A percentile compares a stretch with the other conserved stretches of the same genome.
These are phyloP conservation scores for Ogataea pignaliae DNA, from an alignment of 805 yeast species.

Conservation along the genomic window DNA sequence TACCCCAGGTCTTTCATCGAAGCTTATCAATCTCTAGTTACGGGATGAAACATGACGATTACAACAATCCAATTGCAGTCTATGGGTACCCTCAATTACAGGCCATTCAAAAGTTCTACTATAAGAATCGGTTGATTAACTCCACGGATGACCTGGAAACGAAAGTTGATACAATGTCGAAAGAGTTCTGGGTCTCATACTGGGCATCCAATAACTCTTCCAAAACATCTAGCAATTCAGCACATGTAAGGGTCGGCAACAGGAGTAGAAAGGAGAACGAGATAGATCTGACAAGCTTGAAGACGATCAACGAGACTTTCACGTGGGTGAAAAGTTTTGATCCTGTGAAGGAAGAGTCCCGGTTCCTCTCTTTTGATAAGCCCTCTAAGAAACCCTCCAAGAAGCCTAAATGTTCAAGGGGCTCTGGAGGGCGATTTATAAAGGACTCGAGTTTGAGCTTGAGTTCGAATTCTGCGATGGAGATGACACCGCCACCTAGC, in stretches of 20 bases:
- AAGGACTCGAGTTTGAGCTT: background rate
- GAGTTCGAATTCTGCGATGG: too few species aligned
- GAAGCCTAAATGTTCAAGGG: background rate
- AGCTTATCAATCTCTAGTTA: slow-evolving; percentile 42
- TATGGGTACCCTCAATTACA: slow-evolving; percentile 60
- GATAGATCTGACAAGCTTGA: slow-evolving; percentile 29
- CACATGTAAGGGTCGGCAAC: slow-evolving; percentile 6
- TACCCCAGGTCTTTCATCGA: slow-evolving; percentile 38
- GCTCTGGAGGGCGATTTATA: background rate
- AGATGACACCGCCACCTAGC: too few species aligned
- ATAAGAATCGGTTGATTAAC: slow-evolving; percentile 44
- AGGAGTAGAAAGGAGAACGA: slow-evolving; percentile 32
- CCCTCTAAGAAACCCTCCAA: too few species aligned
- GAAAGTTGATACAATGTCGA: slow-evolving; percentile 33
- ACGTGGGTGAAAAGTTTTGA: slow-evolving; percentile 26
- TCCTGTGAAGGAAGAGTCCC: slow-evolving; percentile 20
- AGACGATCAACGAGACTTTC: slow-evolving; percentile 23
- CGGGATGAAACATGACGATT: slow-evolving; percentile 33
- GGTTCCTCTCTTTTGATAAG: background rate
- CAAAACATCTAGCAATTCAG: slow-evolving; percentile 31
- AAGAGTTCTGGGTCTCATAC: slow-evolving; percentile 48
- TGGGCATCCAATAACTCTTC: slow-evolving; percentile 35
- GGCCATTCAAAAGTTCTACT: slow-evolving; percentile 48
- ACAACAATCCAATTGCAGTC: slow-evolving; percentile 48
- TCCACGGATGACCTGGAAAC: slow-evolving; percentile 26